Base-by-base conservation (phyloP, 2,329 filamentous ascomycete species). In the Diaporthe citrichinensis region DNA sequence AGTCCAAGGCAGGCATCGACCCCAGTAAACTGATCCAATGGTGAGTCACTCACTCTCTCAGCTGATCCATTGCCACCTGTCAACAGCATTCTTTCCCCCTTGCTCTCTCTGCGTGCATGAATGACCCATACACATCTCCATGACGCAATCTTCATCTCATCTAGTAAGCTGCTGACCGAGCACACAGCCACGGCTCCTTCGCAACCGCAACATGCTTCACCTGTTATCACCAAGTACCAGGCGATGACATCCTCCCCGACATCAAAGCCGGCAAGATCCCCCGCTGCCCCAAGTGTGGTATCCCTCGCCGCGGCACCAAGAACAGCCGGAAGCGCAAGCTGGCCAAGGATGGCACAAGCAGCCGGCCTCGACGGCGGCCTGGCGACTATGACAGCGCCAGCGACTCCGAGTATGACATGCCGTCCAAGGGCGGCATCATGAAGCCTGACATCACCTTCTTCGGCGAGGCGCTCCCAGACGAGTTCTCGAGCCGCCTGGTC, bases 401-500 rank as follows among this genome's bases (percentile, higher is more conserved):
- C 20, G 87, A 89, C 72, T 85, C 86, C 39, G 86, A 88, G 55
- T 88, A 81, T 76, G 87, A 91, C 73, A 91, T 93, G 65, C 89
- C 92, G 78, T 91, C 92, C 2, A 88, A 89, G 65, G 90, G 92
- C 3, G 95, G 94, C 74, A 92, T 98, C 82, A 98, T 98, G 95
- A 98, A 94, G 88, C 97, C 97, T 12, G 96, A 98, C 85, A 98
- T 99, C 82, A 98, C 95, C 62, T 98, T 99, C 87, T 98, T 98
- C 81, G 96, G 96, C 79, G 97, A 99, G 85, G 90, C 92, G 69
- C 92, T 99, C 1, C 96, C 96, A 0, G 92, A 94, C 79, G 90
- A 92, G 79, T 99, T 99, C 84, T 94, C 94, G 74, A 88, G 91
- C 68, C 93, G 96, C 10, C 90, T 98, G 20, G 92, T 94, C n/a